These are phyloP conservation scores for Lichtheimia hyalospora DNA, from an alignment of 371 early-diverging fungal species.

Conservation along the genomic window DNA sequence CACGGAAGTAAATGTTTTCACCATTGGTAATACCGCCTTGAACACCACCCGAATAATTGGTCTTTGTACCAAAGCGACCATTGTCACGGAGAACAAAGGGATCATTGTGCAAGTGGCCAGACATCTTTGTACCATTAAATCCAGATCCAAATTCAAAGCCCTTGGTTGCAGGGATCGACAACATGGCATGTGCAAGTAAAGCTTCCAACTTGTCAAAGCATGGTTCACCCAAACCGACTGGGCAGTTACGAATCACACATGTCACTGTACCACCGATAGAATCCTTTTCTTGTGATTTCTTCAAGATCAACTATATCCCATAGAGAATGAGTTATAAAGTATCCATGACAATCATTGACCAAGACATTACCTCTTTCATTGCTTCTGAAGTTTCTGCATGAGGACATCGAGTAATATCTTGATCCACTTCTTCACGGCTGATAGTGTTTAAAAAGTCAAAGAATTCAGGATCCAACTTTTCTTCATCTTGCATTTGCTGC, in stretches of 20 bases:
- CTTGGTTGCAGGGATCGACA: slow-evolving; percentile 97
- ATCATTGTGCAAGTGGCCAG: slow-evolving; percentile 93
- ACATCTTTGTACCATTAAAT: slow-evolving; percentile 83
- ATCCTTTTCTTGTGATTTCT: slow-evolving; percentile 79
- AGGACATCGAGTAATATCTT: slow-evolving; percentile 52
- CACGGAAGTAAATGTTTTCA: slow-evolving; percentile 93
- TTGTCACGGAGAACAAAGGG: slow-evolving; percentile 69
- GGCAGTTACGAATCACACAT: slow-evolving; percentile 95
- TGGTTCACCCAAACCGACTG: slow-evolving; percentile 96
- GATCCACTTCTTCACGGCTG: slow-evolving; percentile 60
- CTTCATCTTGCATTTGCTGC: slow-evolving; percentile 49
- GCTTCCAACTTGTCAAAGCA: slow-evolving; percentile 98
- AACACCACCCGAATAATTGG: slow-evolving; percentile 95
- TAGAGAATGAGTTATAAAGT: background rate
- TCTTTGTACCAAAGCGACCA: slow-evolving; percentile 75
- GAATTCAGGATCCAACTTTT: slow-evolving; percentile 58
- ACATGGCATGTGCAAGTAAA: slow-evolving; percentile 97
- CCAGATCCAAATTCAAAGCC: slow-evolving; percentile 97
- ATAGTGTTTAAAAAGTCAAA: slow-evolving; percentile 68
- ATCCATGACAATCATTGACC: background rate
- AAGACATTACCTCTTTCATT: slow-evolving; percentile 32
- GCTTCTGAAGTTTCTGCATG: slow-evolving; percentile 44
- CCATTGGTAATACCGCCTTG: slow-evolving; percentile 98
- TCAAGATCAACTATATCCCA: slow-evolving; percentile 57
- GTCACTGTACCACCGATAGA: slow-evolving; percentile 96